Evolutionary conservation across 352 stramenopile genomes (phyloP), one percentile per base, ranked within the genome.

Genomic region (Globisporangium nodosum): DNA sequence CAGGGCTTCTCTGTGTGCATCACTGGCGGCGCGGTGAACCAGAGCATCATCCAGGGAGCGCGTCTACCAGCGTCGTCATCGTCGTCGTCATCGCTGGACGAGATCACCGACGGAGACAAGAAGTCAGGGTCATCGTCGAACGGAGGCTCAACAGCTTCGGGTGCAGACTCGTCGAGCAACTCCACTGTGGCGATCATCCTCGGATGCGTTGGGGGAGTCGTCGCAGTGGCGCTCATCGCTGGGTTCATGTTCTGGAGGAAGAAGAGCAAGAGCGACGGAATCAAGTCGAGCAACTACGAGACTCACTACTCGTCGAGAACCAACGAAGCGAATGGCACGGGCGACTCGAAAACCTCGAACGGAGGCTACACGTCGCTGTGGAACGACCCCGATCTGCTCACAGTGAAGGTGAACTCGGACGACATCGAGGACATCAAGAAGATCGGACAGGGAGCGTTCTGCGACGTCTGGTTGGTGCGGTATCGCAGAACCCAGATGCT

Each of bases 311-410:
- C 31, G 3, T 35, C 31, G 31, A 35, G 31, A 35, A 35, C 31
- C 31, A 35, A 35, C 6, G 31, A 6, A 3, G 31, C 6, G 31
- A 35, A 35, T 6, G 31, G 40, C 40, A 20, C 40, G 5, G 13
- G 18, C 13, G 13, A n/a, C 40, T 46, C 40, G 11, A 43, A 24
- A 43, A 11, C 5, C 5, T 11, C 3, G 3, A 42, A 27, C 20
- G 35, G 31, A 11, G 35, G n/a, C 24, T 57, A 57, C 39, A n/a
- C 21, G 1, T 76, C 73, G 27, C 45, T 79, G 16, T 82, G 73
- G 73, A 74, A 74, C 42, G 73, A 82, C 16, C 60, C 72, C 13
- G 70, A 74, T 13, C 54, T 81, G 49, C 42, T 81, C 18, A 69
- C 73, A 1, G 39, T 79, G n/a, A 69, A 77, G 43, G 58, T 81